Base-by-base conservation (phyloP, 495 filamentous ascomycete species). In the Glarea lozoyensis region DNA sequence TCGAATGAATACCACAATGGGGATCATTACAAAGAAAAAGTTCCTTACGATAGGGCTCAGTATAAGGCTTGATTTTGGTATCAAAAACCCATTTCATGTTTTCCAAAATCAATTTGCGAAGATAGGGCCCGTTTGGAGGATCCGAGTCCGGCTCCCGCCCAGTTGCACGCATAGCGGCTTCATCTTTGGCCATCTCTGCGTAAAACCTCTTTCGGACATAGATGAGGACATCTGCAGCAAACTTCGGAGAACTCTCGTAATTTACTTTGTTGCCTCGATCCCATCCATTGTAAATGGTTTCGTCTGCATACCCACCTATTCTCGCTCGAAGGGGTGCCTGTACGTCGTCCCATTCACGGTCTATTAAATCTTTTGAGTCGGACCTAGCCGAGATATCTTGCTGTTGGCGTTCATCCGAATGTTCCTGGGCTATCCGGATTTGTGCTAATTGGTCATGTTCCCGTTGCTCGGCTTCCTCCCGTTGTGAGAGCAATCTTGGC, bases 61-160 rank as follows among this genome's bases (percentile, higher is more conserved):
- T 84, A 20, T 71, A 52, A 4, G 76, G 76, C 49, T 77, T 81
- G 52, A 90, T 68, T 57, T 86, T 86, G 43, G 68, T 78, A 46
- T 88, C 83, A 48, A 80, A 87, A 21, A 88, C 64, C 76, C 78
- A 89, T 58, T 84, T 88, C 84, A 90, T 87, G 55, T 86, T 86
- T 53, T 88, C 84, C 45, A 90, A 65, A 1, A 80, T 81, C 34
- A 88, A 58, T 50, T 70, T 78, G 48, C 67, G 65, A 2, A 65
- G 74, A 20, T 65, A 73, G 0, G 76, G 67, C 2, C 70, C 73
- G 47, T 75, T 64, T 6, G 68, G 65, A 19, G 69, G 64, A 48
- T 75, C 75, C 16, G 41, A 22, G 22, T 59, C 46, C 4, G 63
- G 56, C 22, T 58, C 45, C 42, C 59, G 54, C 18, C 68, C 66